Conservation (phyloP, 1,139 yeast species). For the Magnusiomyces tetraspermus region DNA sequence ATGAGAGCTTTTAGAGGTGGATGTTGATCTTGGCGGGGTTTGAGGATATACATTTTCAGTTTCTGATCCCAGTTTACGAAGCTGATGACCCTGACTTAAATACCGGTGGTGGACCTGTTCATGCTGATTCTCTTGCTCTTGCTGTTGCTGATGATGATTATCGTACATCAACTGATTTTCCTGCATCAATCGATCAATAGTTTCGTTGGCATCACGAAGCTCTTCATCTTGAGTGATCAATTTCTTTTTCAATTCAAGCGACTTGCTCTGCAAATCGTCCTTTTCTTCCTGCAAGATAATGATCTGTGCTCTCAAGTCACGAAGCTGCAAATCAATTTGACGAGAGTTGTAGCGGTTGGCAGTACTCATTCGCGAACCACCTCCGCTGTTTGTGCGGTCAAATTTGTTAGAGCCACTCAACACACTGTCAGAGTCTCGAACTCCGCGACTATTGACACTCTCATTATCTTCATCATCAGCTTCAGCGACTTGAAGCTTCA, state of each 20-base stretch:
- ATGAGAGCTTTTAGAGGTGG: neutral
- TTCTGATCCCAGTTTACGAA: neutral
- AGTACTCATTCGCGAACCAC: constrained; percentile 11
- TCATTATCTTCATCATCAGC: constrained; percentile 31
- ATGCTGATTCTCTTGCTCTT: neutral
- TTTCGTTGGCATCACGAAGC: constrained; percentile 21
- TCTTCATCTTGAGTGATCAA: constrained; percentile 27
- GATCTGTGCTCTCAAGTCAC: constrained; percentile 78
- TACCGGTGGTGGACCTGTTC: neutral
- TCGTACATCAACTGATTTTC: constrained; percentile 16
- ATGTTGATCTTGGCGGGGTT: neutral
- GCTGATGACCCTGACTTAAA: neutral
- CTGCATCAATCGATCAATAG: constrained; percentile 17
- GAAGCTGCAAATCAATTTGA: constrained; percentile 65
- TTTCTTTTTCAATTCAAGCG: constrained; percentile 30
- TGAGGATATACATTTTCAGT: neutral
- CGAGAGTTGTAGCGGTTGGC: constrained; percentile 38
- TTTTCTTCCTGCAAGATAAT: constrained; percentile 75
- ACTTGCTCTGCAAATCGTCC: constrained; percentile 56
- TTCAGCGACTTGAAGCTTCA: constrained; percentile 40
- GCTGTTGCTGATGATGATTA: constrained; percentile 7
- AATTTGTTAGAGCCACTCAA: constrained; percentile 7
- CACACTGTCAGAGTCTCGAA: constrained; percentile 8
- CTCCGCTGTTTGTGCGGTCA: neutral
- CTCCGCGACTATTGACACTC: constrained; percentile 12